These are phyloP conservation scores for Erigeron canadensis DNA, from an alignment of 129 eudicot genomes.

Conservation along the genomic window DNA sequence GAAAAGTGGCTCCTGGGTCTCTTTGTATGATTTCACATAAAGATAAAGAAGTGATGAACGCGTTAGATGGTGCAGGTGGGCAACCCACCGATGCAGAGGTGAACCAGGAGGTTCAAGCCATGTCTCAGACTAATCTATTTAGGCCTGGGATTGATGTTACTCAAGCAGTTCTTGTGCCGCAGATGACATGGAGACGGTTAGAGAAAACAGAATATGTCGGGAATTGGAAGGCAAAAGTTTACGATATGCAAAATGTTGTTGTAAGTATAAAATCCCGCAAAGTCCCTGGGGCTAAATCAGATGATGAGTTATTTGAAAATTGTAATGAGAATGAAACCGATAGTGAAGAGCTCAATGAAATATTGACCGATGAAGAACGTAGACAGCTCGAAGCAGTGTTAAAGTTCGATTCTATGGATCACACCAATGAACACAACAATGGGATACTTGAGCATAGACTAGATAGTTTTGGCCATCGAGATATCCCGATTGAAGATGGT, in stretches of 20 bases:
- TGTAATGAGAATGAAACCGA: slow-evolving; percentile 38
- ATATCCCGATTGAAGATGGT: slow-evolving; percentile 34
- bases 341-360: slow-evolving; percentile 40
- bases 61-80: slow-evolving; percentile 51
- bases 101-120: slow-evolving; percentile 45
- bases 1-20: slow-evolving; percentile 38
- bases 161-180: slow-evolving; percentile 54
- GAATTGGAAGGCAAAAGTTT: slow-evolving; percentile 49
- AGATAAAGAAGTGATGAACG: slow-evolving; percentile 51
- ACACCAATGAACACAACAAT: slow-evolving; percentile 25
- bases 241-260: slow-evolving; percentile 57
- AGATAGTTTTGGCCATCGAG: slow-evolving; percentile 25
- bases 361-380: slow-evolving; percentile 51
- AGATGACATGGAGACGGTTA: slow-evolving; percentile 49
- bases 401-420: slow-evolving; percentile 30
- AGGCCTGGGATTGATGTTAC: slow-evolving; percentile 56
- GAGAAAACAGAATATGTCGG: slow-evolving; percentile 51
- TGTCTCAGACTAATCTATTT: slow-evolving; percentile 43
- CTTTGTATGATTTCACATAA: slow-evolving; percentile 49
- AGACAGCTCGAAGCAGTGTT: slow-evolving; percentile 50
- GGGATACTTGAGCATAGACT: slow-evolving; percentile 29
- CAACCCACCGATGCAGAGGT: slow-evolving; percentile 42
- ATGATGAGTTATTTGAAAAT: slow-evolving; percentile 34
- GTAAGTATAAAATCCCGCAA: slow-evolving; percentile 48
- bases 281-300: slow-evolving; percentile 45